Conservation (phyloP, 1,284 basidiomycete genomes). For the Mycena sp. region DNA sequence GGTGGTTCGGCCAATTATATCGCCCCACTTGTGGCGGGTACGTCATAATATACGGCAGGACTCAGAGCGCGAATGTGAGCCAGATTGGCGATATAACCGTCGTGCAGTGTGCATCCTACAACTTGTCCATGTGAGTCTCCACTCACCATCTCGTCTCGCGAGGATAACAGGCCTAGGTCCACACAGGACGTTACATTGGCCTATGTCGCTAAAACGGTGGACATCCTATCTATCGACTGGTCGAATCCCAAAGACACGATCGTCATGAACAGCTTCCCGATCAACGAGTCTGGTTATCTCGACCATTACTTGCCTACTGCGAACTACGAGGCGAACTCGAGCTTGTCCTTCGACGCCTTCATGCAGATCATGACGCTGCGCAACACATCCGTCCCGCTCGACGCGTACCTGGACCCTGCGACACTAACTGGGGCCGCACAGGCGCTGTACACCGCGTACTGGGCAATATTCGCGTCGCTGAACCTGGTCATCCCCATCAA, state of each 20-base stretch:
- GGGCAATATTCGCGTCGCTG: constrained; percentile 5
- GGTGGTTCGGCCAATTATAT: constrained; percentile 1
- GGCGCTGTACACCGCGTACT: neutral
- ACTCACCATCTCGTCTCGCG: neutral
- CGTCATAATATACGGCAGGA: neutral
- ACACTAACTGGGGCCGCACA: constrained; percentile 1
- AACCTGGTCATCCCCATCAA: neutral
- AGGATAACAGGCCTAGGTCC: neutral
- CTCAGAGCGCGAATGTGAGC: neutral
- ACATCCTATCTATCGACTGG: constrained; percentile 1
- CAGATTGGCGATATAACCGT: neutral
- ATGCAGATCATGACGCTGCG: constrained; percentile 11
- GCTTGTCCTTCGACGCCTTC: neutral
- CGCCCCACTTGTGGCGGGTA: neutral
- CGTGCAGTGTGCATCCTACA: constrained; percentile 1
- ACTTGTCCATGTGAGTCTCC: neutral
- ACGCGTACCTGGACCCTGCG: neutral
- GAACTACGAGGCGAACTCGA: neutral
- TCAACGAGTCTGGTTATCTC: neutral
- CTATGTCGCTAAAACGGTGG: neutral
- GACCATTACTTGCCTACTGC: no score
- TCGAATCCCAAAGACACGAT: neutral
- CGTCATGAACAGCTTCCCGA: neutral
- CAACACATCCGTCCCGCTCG: constrained; percentile 3
- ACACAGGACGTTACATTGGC: constrained; percentile 3